Conservation (phyloP, 495 filamentous ascomycete genomes). For the Astrothelium subdiscretum region DNA sequence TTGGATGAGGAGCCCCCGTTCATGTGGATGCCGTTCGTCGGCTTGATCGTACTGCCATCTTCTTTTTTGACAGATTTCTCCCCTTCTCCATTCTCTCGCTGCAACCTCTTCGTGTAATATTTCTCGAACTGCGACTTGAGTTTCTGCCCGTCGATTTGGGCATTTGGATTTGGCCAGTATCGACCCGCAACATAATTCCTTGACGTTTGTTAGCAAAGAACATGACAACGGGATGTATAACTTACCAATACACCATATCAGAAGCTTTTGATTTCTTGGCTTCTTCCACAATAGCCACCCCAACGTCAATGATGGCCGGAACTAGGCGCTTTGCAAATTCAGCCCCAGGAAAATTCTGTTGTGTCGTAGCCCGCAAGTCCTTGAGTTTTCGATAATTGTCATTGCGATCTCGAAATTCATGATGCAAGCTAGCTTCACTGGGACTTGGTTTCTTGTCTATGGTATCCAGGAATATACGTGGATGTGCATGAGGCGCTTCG, state of each 20-base stretch:
- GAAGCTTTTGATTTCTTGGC: background rate
- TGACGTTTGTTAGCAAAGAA: background rate
- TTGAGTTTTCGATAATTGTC: background rate
- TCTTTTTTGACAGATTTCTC: background rate
- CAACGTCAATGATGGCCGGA: background rate
- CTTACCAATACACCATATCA: background rate
- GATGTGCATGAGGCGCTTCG: background rate
- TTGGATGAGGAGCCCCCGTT: background rate
- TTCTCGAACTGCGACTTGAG: background rate
- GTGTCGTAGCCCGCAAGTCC: background rate
- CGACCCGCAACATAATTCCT: background rate
- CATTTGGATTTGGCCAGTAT: background rate
- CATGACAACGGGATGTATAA: background rate
- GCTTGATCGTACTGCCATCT: background rate
- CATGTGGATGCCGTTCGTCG: background rate
- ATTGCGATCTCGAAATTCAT: background rate
- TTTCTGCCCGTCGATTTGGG: background rate
- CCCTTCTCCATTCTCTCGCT: background rate
- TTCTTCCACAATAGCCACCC: background rate
- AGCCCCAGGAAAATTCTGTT: background rate
- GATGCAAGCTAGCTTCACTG: background rate
- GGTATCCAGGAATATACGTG: background rate
- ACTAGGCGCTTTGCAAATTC: background rate
- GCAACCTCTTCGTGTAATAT: background rate
- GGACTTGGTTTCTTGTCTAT: background rate